These are phyloP conservation scores for Aspergillus calidoustus DNA, from an alignment of 2,329 filamentous ascomycete species.

Conservation along the genomic window DNA sequence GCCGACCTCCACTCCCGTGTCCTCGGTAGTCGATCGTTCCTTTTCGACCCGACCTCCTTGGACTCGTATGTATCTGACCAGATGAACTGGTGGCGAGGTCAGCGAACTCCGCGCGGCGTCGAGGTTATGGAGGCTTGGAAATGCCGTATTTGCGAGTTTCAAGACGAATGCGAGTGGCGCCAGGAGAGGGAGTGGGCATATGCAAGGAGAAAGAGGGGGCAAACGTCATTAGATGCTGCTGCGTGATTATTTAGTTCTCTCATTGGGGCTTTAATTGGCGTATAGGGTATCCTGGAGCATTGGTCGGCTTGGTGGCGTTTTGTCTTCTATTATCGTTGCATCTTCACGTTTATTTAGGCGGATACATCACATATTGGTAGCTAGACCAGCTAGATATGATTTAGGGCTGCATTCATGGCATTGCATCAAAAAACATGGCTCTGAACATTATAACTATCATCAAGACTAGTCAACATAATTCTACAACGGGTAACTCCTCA, in stretches of 20 bases:
- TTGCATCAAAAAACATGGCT: background rate
- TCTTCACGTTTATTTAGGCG: background rate
- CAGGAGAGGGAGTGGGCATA: conserved; percentile 67
- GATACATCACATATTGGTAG: background rate
- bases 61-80: conserved; percentile 69
- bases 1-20: conserved; percentile 30
- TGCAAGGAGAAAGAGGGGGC: conserved; percentile 35
- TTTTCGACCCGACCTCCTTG: conserved; percentile 68
- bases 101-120: conserved; percentile 74
- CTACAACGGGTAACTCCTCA: conserved; percentile 65
- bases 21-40: conserved; percentile 64
- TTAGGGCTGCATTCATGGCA: background rate
- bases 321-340: conserved; percentile 1
- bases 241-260: background rate
- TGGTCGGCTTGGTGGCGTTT: background rate
- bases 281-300: conserved; percentile 9
- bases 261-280: background rate
- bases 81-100: conserved; percentile 87
- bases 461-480: background rate
- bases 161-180: conserved; percentile 77
- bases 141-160: conserved; percentile 83
- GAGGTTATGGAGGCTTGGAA: conserved; percentile 86
- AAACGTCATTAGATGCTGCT: background rate
- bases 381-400: background rate
- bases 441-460: background rate